Base-by-base conservation (phyloP, 257 asterid species). In the Nicotiana sylvestris region DNA sequence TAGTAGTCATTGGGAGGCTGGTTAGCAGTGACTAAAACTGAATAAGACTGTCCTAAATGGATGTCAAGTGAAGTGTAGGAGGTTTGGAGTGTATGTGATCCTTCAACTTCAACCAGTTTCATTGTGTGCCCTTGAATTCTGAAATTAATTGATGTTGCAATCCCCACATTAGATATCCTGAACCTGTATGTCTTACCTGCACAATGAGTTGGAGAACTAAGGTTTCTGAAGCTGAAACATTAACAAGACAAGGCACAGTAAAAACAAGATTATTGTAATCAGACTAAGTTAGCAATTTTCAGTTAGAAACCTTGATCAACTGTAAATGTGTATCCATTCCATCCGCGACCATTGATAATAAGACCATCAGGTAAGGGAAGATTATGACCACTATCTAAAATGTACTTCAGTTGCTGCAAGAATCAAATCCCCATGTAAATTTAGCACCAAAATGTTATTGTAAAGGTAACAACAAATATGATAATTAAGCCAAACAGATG, bases 361-460 rank as follows among this genome's bases (percentile, higher is more conserved):
- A 96, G 95, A 56, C 99, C 99, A 87, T 96, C 99, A 2, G 99
- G 99, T 81, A 83, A 85, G 11, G 98, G 97, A 70, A 96, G 98
- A 87, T 87, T 87, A 85, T 90, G 93, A 30, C 99, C 99, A 33
- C 92, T 82, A 81, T 94, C 93, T 87, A 94, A 81, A 83, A 91
- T 86, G 82, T 90, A 91, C 93, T 83, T 90, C 78, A 96, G 88
- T 89, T 91, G 91, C 99, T 94, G 90, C 87, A 89, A 88, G 62
- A 79, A 15, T 55, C 39, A 74, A 74, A 74, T 51, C 27, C 37
- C 64, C 16, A 1, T 12, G 13, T 6, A 78, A 68, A 69, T 30
- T 9, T 53, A 65, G 69, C 57, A 9, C 57, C 39, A 27, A 61
- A 66, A 11, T 9, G 35, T 62, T 2, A 65, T 46, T 27, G 25